A percentile compares a stretch with the other conserved stretches of the same genome.
Conservation (phyloP, 257 asterid genomes). For the Petrea volubilis region DNA sequence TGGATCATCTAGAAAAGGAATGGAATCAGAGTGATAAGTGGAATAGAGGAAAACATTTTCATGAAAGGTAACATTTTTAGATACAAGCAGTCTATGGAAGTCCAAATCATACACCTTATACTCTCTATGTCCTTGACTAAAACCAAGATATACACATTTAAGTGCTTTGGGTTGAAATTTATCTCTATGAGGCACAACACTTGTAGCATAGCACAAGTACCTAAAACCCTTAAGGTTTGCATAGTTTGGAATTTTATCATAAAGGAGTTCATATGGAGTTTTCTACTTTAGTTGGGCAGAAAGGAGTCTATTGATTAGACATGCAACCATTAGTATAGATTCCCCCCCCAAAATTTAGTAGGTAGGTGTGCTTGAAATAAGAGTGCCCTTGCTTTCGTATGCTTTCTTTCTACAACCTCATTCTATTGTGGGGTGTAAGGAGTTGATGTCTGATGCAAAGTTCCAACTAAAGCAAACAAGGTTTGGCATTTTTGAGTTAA, state of each 20-base stretch:
- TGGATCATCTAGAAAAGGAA: no score
- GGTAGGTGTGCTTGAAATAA: not conserved
- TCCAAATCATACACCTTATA: not conserved
- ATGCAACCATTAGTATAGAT: not conserved
- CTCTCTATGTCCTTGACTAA: not conserved
- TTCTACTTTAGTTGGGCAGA: not conserved
- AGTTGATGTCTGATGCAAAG: not conserved
- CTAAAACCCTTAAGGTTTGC: not conserved
- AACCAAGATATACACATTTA: not conserved
- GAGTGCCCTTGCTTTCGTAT: not conserved
- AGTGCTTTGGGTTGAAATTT: not conserved
- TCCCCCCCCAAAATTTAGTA: not conserved
- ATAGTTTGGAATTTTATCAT: not conserved
- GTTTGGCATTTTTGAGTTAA: not conserved
- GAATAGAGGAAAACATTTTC: not conserved
- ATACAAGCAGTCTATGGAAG: not conserved
- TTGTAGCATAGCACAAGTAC: not conserved
- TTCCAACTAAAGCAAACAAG: not conserved
- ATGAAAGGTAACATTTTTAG: not conserved
- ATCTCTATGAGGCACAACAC: not conserved
- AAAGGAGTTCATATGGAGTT: not conserved
- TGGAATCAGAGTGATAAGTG: not conserved
- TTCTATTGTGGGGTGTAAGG: not conserved
- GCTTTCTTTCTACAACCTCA: not conserved
- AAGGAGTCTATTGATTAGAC: not conserved